Conservation (phyloP, 1,284 basidiomycete species). For the Cutaneotrichosporon sp. region DNA sequence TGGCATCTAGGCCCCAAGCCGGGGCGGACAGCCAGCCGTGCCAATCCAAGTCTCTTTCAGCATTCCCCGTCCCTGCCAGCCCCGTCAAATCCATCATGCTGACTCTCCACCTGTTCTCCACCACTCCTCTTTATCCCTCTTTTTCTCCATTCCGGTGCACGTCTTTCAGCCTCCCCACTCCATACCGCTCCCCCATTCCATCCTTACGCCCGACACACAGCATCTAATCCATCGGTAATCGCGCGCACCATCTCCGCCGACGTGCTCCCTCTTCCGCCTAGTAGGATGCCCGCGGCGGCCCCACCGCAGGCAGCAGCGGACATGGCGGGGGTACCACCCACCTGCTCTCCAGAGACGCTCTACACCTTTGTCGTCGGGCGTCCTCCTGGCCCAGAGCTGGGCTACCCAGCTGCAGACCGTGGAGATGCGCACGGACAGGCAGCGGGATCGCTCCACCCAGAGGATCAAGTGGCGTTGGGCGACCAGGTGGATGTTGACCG, state of each 20-base stretch:
- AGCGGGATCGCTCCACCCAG: neutral
- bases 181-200: neutral
- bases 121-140: too few species aligned
- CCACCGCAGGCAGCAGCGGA: neutral
- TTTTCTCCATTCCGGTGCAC: conserved; percentile 1
- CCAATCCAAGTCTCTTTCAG: neutral
- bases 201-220: too few species aligned
- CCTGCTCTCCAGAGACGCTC: conserved; percentile 13
- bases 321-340: neutral
- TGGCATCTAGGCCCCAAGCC: too few species aligned
- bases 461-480: neutral
- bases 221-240: too few species aligned
- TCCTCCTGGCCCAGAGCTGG: conserved; percentile 13
- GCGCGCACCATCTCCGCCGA: too few species aligned
- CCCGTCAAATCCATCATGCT: conserved; percentile 2
- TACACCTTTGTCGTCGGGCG: conserved; percentile 17
- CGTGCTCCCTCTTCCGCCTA: neutral
- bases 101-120: neutral
- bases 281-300: conserved; percentile 7
- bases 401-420: conserved; percentile 13
- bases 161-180: neutral
- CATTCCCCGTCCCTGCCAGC: neutral
- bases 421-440: conserved; percentile 8
- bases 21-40: too few species aligned
- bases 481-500: conserved; percentile 7